phyloP scores from a whole-genome alignment of 2,329 filamentous ascomycete species.

The Alternaria sp. region DNA sequence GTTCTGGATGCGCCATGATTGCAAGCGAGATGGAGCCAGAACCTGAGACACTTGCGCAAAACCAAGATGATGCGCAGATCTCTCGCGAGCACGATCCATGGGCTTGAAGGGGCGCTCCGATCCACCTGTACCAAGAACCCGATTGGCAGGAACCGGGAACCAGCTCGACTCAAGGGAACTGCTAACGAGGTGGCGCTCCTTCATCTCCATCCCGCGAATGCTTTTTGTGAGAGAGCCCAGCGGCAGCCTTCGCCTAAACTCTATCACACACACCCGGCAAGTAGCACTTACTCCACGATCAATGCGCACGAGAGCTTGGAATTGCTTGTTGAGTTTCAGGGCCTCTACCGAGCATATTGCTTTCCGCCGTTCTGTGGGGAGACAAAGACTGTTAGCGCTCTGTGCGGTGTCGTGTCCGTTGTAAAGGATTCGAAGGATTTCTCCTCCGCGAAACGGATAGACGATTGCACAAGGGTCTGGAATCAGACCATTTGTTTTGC shows the following conservation, averaged over 20 bases:
- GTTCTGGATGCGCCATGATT: slow-evolving; percentile 5
- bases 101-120: slow-evolving; percentile 19
- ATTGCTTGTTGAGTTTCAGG: slow-evolving; percentile 12
- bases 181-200: slow-evolving; percentile 10
- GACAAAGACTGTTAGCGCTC: not conserved
- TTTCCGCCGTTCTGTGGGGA: slow-evolving; percentile 14
- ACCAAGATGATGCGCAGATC: slow-evolving; percentile 28
- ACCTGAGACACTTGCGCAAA: slow-evolving; percentile 25
- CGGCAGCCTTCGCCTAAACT: slow-evolving; percentile 27
- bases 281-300: slow-evolving; percentile 5
- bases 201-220: slow-evolving; percentile 15
- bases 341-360: slow-evolving; percentile 5
- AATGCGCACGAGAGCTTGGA: slow-evolving; percentile 2
- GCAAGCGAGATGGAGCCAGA: slow-evolving; percentile 21
- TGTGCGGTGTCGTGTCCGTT: slow-evolving; percentile 10
- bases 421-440: slow-evolving; percentile 12
- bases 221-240: slow-evolving; percentile 18
- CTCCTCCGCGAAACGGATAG: slow-evolving; percentile 12
- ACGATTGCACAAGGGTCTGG: slow-evolving; percentile 12
- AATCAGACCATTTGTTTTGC: slow-evolving; percentile 21
- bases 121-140: slow-evolving; percentile 14
- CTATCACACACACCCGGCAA: slow-evolving; percentile 9
- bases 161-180: slow-evolving; percentile 9
- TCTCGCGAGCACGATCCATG: slow-evolving; percentile 16
- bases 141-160: slow-evolving; percentile 17